Percentiles rank a stretch among this genome's conserved stretches.
phyloP scores from a whole-genome alignment of 495 filamentous ascomycete species.

The Daldinia concentrica region DNA sequence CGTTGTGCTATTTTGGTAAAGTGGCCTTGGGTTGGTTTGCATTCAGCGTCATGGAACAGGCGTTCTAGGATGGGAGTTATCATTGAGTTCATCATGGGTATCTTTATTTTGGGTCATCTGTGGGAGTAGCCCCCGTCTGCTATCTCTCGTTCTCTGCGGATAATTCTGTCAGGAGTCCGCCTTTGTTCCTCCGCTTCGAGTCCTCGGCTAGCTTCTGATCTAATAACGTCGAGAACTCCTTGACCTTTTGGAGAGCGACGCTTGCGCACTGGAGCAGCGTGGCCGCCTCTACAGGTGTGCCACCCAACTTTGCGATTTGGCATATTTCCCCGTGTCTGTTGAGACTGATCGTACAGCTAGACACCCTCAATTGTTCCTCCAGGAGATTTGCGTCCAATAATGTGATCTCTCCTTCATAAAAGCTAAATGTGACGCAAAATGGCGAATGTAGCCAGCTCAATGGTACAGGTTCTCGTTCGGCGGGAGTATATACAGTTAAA shows the following conservation, averaged over 20 bases:
- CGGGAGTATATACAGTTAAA: conserved; percentile 79
- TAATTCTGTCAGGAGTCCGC: conserved; percentile 78
- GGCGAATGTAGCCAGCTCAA: conserved; percentile 90
- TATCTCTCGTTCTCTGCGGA: conserved; percentile 84
- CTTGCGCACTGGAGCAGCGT: conserved; percentile 73
- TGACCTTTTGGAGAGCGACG: conserved; percentile 77
- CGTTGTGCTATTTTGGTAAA: conserved; percentile 10
- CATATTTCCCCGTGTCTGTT: conserved; percentile 93
- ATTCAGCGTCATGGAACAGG: conserved; percentile 40
- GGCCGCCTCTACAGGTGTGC: conserved; percentile 80
- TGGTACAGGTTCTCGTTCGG: conserved; percentile 89
- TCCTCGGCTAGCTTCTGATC: conserved; percentile 79
- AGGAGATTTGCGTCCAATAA: conserved; percentile 80
- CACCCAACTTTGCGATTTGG: conserved; percentile 87
- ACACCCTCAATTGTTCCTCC: conserved; percentile 88
- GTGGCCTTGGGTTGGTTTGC: conserved; percentile 24
- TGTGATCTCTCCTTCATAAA: conserved; percentile 71
- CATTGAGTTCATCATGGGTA: conserved; percentile 44
- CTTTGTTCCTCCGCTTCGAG: conserved; percentile 74
- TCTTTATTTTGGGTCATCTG: conserved; percentile 46
- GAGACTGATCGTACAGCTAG: conserved; percentile 83
- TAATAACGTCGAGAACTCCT: conserved; percentile 77
- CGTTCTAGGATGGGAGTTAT: conserved; percentile 34
- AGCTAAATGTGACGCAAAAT: conserved; percentile 84
- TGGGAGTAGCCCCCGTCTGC: conserved; percentile 25